Conservation (phyloP, 257 asterid species). For the Scutellaria minor region DNA sequence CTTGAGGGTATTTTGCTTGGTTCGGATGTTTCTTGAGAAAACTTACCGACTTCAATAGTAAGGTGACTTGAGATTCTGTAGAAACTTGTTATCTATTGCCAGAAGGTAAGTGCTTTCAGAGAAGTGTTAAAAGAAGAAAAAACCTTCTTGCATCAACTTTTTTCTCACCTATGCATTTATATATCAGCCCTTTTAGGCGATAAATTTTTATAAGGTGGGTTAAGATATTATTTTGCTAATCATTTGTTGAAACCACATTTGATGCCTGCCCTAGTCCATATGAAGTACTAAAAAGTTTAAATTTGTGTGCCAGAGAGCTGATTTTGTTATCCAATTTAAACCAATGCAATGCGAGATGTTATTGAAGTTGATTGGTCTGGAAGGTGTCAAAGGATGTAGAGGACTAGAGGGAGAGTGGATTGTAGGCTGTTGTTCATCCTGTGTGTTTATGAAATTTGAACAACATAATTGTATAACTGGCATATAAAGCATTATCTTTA, state of each 20-base stretch:
- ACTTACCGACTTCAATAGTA: neutral
- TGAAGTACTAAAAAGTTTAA: neutral
- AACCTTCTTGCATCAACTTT: neutral
- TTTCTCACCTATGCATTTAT: neutral
- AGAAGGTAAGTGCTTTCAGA: neutral
- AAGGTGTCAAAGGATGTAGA: no score
- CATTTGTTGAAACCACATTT: neutral
- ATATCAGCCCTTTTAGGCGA: neutral
- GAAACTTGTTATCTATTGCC: neutral
- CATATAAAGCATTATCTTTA: neutral
- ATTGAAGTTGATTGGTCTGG: no score
- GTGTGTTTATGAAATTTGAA: neutral
- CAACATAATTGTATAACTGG: neutral
- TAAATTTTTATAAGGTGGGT: neutral
- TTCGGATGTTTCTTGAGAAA: neutral
- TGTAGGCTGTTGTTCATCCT: conserved; percentile 1
- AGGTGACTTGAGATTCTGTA: neutral
- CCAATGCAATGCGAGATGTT: no score
- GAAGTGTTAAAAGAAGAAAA: neutral
- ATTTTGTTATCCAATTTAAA: no score
- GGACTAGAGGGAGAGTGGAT: neutral
- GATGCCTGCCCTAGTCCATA: neutral
- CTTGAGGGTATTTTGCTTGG: neutral
- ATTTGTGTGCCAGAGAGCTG: neutral
- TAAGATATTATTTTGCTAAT: neutral